Evolutionary conservation across 1,284 basidiomycete genomes (phyloP).

Genomic region (Rhodofomes roseus): DNA sequence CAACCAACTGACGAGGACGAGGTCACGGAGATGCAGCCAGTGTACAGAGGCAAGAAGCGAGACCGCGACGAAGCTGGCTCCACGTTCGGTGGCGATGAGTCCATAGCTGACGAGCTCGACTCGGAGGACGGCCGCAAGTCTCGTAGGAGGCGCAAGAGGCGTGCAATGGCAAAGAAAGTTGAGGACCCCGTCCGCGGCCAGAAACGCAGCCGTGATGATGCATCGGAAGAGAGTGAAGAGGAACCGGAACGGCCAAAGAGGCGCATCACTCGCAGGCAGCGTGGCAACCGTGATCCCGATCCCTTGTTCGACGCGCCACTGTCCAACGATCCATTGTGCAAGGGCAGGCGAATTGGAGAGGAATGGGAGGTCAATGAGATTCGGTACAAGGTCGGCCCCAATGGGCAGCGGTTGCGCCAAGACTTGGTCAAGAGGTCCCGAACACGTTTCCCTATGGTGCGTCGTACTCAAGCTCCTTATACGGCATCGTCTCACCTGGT

Average conservation of each 20-base stretch:
- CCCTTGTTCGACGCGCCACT: conserved; percentile 30
- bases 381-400: conserved; percentile 64
- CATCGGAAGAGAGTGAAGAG: conserved; percentile 49
- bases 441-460: conserved; percentile 69
- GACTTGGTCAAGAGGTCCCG: conserved; percentile 65
- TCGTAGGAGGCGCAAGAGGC: conserved; percentile 33
- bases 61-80: conserved; percentile 71
- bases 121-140: conserved; percentile 22
- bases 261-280: conserved; percentile 31
- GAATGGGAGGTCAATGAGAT: conserved; percentile 70
- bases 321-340: conserved; percentile 46
- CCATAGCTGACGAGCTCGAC: conserved; percentile 23
- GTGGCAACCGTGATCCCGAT: conserved; percentile 24
- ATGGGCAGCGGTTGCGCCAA: conserved; percentile 65
- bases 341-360: conserved; percentile 61
- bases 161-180: conserved; percentile 45
- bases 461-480: conserved; percentile 18
- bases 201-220: conserved; percentile 60
- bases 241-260: conserved; percentile 30
- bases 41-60: conserved; percentile 68
- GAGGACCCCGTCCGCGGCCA: conserved; percentile 46
- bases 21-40: conserved; percentile 17
- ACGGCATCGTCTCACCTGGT: conserved; percentile 2
- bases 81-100: conserved; percentile 62
- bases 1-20: conserved; percentile 21